These are phyloP conservation scores for California macrophylla DNA, from an alignment of 441 rosid genomes.

Conservation along the genomic window DNA sequence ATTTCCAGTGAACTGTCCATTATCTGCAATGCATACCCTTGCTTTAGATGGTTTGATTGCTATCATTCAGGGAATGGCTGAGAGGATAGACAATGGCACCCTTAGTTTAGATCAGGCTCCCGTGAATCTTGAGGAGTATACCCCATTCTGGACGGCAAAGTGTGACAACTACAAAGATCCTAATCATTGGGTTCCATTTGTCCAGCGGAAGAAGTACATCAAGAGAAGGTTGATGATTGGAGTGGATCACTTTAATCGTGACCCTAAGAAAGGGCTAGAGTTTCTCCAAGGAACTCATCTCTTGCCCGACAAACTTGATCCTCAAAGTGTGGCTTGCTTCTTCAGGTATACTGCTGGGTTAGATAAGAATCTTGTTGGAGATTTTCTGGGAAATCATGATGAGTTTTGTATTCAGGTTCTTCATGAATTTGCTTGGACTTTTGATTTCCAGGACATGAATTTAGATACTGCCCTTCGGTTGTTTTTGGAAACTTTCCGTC, in stretches of 20 bases:
- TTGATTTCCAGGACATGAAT: constrained; percentile 79
- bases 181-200: constrained; percentile 69
- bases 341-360: constrained; percentile 82
- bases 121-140: constrained; percentile 40
- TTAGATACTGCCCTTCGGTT: constrained; percentile 80
- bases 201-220: constrained; percentile 49
- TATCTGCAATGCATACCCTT: constrained; percentile 78
- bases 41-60: constrained; percentile 80
- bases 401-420: constrained; percentile 90
- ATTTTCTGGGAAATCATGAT: constrained; percentile 83
- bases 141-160: constrained; percentile 56
- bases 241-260: constrained; percentile 81
- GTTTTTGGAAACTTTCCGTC: constrained; percentile 77
- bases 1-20: constrained; percentile 74
- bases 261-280: constrained; percentile 77
- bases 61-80: constrained; percentile 63
- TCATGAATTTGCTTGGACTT: constrained; percentile 83
- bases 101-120: constrained; percentile 32
- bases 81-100: constrained; percentile 51
- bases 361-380: constrained; percentile 85
- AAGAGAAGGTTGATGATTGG: constrained; percentile 74
- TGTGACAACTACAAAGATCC: constrained; percentile 64
- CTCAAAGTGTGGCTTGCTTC: constrained; percentile 78
- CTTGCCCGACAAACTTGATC: constrained; percentile 76
- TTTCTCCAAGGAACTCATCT: constrained; percentile 74